Evolutionary conservation across 305 asterid species (phyloP), one percentile per base, ranked within the genome.

Genomic region (Ilex paraguariensis): DNA sequence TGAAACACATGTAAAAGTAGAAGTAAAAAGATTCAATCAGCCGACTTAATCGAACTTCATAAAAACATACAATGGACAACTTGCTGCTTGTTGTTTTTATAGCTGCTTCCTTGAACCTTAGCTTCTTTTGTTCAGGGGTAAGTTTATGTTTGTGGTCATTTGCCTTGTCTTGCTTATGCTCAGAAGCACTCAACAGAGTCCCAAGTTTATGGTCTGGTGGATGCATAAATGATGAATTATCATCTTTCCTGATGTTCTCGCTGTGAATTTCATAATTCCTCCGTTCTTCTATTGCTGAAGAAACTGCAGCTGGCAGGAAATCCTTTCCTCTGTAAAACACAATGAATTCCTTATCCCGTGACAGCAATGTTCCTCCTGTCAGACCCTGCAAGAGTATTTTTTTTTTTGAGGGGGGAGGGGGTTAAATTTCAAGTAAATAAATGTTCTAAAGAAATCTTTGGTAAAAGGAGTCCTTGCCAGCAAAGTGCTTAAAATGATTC

Each of bases 251-350:
- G 50, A 71, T 64, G 72, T 70, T 62, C 60, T 66, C 74, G 54
- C 66, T 59, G 68, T 68, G 70, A 39, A 78, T 67, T 66, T 64
- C 84, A 70, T 63, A 57, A 59, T 78, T 86, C 75, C 97, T 86
- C 63, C 91, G 78, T 78, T 82, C 81, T 73, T 84, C 92, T 68
- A 93, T 81, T 68, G 96, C 99, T 63, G 86, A 86, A 73, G 99
- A 87, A 60, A 82, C 95, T 36, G 95, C 84, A 71, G 90, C 77
- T n/a, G 98, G 96, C 75, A 93, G 74, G 78, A 93, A 93, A 75
- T 93, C 97, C 80, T 93, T 93, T 63, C 99, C 99, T 65, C 99
- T 84, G 70, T 93, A 93, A 59, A 93, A 71, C 80, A 82, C 88
- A 79, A 93, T 81, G 78, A 77, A 93, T 74, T 93, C 97, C 72